Conservation (phyloP, 2,329 filamentous ascomycete genomes). For the Eutypa lata region DNA sequence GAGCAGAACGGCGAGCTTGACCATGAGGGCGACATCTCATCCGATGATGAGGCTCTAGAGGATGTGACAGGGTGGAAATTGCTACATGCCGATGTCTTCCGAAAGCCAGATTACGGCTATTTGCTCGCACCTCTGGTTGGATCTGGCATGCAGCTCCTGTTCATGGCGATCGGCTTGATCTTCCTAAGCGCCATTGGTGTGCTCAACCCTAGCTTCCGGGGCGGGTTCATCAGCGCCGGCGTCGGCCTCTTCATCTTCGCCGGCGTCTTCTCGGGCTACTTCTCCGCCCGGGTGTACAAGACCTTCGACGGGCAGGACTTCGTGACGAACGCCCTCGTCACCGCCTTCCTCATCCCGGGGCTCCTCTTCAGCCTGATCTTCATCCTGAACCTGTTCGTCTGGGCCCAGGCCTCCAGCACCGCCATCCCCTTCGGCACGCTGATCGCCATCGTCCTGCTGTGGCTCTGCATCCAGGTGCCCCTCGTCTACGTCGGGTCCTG, state of each 20-base stretch:
- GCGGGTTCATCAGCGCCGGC: slow-evolving; percentile 82
- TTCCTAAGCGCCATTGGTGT: slow-evolving; percentile 72
- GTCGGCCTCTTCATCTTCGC: slow-evolving; percentile 81
- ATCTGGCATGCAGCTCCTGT: slow-evolving; percentile 81
- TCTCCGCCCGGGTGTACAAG: slow-evolving; percentile 78
- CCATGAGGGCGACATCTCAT: slow-evolving; percentile 53
- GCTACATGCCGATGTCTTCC: slow-evolving; percentile 84
- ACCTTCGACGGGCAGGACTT: slow-evolving; percentile 76
- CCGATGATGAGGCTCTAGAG: slow-evolving; percentile 71
- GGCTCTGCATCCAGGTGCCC: slow-evolving; percentile 83
- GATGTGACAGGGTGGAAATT: slow-evolving; percentile 87
- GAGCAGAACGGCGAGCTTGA: slow-evolving; percentile 55
- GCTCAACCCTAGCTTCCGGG: slow-evolving; percentile 84
- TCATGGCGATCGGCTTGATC: slow-evolving; percentile 73
- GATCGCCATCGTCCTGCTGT: slow-evolving; percentile 68
- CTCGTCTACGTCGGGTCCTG: slow-evolving; percentile 79
- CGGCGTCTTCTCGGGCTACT: slow-evolving; percentile 82
- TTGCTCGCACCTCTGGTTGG: slow-evolving; percentile 78
- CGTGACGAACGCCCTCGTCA: slow-evolving; percentile 73
- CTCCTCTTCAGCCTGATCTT: slow-evolving; percentile 73
- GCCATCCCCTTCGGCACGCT: slow-evolving; percentile 82
- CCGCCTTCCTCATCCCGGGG: slow-evolving; percentile 75
- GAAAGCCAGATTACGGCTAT: slow-evolving; percentile 65
- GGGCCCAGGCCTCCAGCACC: slow-evolving; percentile 84
- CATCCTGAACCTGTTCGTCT: slow-evolving; percentile 83